phyloP scores from a whole-genome alignment of 1,284 basidiomycete genomes.

The Cutaneotrichosporon mucoides region DNA sequence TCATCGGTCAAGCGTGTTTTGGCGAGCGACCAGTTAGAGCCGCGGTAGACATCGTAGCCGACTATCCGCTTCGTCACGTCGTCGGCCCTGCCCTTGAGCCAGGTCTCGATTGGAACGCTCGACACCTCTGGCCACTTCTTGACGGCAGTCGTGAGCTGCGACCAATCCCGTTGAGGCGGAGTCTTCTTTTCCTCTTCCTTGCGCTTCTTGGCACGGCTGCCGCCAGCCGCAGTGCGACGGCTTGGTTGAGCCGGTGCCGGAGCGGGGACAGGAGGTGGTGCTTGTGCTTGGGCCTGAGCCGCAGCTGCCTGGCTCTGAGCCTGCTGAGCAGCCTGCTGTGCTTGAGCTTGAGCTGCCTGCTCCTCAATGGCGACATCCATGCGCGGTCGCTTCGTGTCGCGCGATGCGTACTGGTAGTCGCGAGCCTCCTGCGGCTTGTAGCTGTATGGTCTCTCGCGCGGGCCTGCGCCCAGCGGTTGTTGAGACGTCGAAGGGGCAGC shows the following conservation, averaged over 20 bases:
- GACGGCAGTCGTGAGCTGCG: conserved; percentile 22
- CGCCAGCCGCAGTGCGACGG: conserved; percentile 15
- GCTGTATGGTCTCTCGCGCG: conserved; percentile 38
- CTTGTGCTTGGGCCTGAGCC: neutral
- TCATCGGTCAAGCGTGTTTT: conserved; percentile 12
- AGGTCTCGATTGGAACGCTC: conserved; percentile 28
- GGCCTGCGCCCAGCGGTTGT: conserved; percentile 20
- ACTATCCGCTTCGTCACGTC: conserved; percentile 22
- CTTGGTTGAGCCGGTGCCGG: conserved; percentile 5
- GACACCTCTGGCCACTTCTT: conserved; percentile 36
- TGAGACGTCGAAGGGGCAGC: conserved; percentile 3
- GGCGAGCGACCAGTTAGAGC: conserved; percentile 31
- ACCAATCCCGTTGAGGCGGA: conserved; percentile 22
- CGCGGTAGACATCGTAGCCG: conserved; percentile 27
- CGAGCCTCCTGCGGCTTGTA: conserved; percentile 17
- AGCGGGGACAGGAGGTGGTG: neutral
- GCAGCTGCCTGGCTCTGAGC: neutral
- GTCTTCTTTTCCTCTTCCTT: conserved; percentile 37
- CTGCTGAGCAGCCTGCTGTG: neutral
- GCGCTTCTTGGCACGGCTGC: conserved; percentile 32
- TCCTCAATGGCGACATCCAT: conserved; percentile 46
- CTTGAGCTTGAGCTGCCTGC: neutral
- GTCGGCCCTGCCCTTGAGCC: conserved; percentile 23
- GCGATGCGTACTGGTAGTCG: conserved; percentile 36
- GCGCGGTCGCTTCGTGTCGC: conserved; percentile 36